Evolutionary conservation across 331 rosid species (phyloP).

Genomic region (Malus hybrid): DNA sequence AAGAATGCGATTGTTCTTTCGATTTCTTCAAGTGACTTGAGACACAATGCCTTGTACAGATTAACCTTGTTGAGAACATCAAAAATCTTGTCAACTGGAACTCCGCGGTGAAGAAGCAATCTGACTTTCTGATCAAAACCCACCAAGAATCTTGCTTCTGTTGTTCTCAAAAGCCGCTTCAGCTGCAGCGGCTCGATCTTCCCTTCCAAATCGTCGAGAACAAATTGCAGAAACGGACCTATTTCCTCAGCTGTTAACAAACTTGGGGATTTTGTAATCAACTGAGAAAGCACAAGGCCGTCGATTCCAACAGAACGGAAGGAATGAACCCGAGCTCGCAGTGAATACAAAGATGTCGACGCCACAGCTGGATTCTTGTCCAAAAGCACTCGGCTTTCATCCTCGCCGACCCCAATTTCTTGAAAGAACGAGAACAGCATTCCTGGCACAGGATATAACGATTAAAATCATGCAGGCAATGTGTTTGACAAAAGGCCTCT

Average conservation of each 20-base stretch:
- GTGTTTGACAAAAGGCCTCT: too few relatives aligned
- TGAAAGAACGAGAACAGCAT: slow-evolving; percentile 34
- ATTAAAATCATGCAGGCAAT: neutral
- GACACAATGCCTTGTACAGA: slow-evolving; percentile 48
- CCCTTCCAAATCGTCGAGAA: slow-evolving; percentile 40
- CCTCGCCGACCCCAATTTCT: slow-evolving; percentile 39
- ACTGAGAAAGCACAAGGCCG: slow-evolving; percentile 23
- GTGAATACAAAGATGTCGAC: slow-evolving; percentile 21
- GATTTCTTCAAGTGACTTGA: slow-evolving; percentile 50
- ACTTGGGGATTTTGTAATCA: slow-evolving; percentile 35
- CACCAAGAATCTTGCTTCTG: slow-evolving; percentile 30
- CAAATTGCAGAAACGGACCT: slow-evolving; percentile 34
- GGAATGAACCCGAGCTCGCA: slow-evolving; percentile 35
- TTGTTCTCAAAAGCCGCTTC: slow-evolving; percentile 26
- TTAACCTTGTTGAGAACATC: slow-evolving; percentile 52
- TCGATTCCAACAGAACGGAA: slow-evolving; percentile 46
- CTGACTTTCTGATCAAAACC: slow-evolving; percentile 51
- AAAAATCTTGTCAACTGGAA: slow-evolving; percentile 43
- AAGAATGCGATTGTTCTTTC: slow-evolving; percentile 35
- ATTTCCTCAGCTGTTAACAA: slow-evolving; percentile 38
- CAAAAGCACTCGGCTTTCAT: slow-evolving; percentile 30
- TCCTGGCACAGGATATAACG: slow-evolving; percentile 29
- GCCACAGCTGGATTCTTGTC: slow-evolving; percentile 30
- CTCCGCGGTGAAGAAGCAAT: slow-evolving; percentile 39
- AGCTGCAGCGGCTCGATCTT: slow-evolving; percentile 40